These are phyloP conservation scores for Geotrichum cucujoidarum DNA, from an alignment of 1,139 yeast genomes.

Conservation along the genomic window DNA sequence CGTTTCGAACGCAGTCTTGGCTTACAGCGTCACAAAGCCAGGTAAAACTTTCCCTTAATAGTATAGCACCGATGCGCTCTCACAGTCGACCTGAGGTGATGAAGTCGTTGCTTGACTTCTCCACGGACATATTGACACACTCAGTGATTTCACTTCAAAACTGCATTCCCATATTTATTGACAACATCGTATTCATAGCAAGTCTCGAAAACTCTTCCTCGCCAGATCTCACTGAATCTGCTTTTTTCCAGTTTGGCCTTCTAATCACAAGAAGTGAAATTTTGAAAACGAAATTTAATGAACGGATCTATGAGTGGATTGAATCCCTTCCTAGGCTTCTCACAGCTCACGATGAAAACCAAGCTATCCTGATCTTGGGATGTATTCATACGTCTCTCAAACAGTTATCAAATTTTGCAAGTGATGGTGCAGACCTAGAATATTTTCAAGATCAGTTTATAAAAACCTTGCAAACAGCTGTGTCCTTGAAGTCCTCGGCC, in stretches of 20 bases:
- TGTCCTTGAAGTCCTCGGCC: background rate
- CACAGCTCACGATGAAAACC: conserved; percentile 30
- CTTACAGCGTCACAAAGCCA: conserved; percentile 59
- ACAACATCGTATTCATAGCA: conserved; percentile 29
- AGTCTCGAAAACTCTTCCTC: conserved; percentile 11
- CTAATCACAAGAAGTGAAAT: conserved; percentile 9
- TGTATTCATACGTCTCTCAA: conserved; percentile 23
- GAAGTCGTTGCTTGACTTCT: conserved; percentile 34
- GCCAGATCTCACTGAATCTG: background rate
- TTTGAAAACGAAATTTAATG: conserved; percentile 20
- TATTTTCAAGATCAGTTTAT: conserved; percentile 8
- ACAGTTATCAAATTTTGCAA: conserved; percentile 16
- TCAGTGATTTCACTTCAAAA: conserved; percentile 37
- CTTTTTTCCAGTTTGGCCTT: conserved; percentile 8
- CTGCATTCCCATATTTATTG: conserved; percentile 36
- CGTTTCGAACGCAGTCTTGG: conserved; percentile 53
- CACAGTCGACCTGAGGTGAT: conserved; percentile 37
- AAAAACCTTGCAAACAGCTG: conserved; percentile 5
- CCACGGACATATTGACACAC: conserved; percentile 30
- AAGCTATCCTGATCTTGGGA: conserved; percentile 22
- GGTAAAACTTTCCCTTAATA: conserved; percentile 39
- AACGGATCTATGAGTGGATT: conserved; percentile 31
- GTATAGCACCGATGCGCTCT: conserved; percentile 25
- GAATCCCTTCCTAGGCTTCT: conserved; percentile 32
- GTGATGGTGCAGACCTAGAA: background rate